Percentiles rank a stretch among this genome's conserved stretches.
Conservation (phyloP, 176 grass and related monocot species). For the Phoenix roebelenii region DNA sequence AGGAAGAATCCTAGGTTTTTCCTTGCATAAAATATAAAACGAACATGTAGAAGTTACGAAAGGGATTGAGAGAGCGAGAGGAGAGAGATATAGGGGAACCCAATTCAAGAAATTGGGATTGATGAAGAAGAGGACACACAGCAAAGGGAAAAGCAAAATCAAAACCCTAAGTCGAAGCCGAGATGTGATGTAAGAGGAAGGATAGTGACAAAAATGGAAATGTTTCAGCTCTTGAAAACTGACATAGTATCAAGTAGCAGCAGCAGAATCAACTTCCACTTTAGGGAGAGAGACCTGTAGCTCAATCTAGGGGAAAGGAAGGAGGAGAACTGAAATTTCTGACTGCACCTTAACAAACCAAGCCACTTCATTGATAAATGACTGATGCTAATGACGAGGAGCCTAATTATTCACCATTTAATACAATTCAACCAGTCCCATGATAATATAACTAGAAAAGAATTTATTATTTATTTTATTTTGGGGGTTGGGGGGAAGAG, state of each 20-base stretch:
- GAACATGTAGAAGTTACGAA: too few relatives aligned
- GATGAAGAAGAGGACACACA: not conserved
- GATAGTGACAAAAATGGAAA: constrained; percentile 5
- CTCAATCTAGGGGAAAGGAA: not conserved
- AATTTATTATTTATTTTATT: too few relatives aligned
- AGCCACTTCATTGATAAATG: constrained; percentile 10
- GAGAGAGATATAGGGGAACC: too few relatives aligned
- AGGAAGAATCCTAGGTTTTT: not conserved
- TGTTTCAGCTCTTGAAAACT: not conserved
- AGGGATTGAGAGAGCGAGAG: too few relatives aligned
- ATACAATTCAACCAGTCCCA: too few relatives aligned
- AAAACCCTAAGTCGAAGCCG: constrained; percentile 8
- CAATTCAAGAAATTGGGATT: too few relatives aligned
- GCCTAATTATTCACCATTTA: constrained; percentile 18
- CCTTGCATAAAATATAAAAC: constrained; percentile 5
- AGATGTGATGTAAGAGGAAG: constrained; percentile 8
- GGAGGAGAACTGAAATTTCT: constrained; percentile 2
- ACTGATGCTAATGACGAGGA: constrained; percentile 36
- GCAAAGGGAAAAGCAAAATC: constrained; percentile 8
- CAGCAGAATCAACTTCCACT: too few relatives aligned
- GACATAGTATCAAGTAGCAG: too few relatives aligned
- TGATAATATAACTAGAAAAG: constrained; percentile 1
- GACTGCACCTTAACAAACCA: constrained; percentile 32
- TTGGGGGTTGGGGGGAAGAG: not conserved
- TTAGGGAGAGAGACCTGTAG: too few relatives aligned